A percentile compares a stretch with the other conserved stretches of the same genome.
Evolutionary conservation across 139 green algal species (phyloP).

Genomic region (Chlamydomonas schloesseri): DNA sequence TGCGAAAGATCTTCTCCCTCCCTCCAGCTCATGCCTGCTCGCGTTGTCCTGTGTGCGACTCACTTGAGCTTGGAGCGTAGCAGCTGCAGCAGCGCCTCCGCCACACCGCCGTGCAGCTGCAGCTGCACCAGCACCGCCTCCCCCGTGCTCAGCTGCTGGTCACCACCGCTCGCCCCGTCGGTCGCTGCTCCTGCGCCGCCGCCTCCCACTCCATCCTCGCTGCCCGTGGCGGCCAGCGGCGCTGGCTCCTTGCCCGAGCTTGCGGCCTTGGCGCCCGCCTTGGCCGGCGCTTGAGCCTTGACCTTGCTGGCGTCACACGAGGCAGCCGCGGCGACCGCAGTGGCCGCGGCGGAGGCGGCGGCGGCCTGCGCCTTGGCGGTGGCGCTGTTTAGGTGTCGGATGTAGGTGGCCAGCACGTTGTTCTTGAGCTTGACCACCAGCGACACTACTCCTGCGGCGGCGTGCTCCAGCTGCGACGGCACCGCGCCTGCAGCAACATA

Average conservation of each 20-base stretch:
- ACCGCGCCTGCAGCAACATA: too few relatives aligned
- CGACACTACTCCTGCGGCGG: not conserved
- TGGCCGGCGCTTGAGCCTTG: too few relatives aligned
- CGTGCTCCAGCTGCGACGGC: not conserved
- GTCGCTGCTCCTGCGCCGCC: too few relatives aligned
- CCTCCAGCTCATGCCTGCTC: not conserved
- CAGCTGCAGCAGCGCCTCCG: not conserved
- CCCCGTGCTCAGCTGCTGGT: not conserved
- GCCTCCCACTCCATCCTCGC: not conserved
- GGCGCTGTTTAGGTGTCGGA: not conserved
- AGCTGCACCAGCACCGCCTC: not conserved
- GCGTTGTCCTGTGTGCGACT: too few relatives aligned
- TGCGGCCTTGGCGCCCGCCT: too few relatives aligned
- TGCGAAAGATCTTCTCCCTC: too few relatives aligned
- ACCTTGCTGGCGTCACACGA: too few relatives aligned
- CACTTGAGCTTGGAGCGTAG: not conserved
- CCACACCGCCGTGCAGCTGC: not conserved
- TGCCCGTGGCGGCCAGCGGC: too few relatives aligned
- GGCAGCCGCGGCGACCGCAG: too few relatives aligned
- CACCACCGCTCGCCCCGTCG: not conserved
- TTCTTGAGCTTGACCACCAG: not conserved
- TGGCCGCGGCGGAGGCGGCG: too few relatives aligned
- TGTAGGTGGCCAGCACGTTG: not conserved
- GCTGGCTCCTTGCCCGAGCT: too few relatives aligned
- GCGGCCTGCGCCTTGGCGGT: too few relatives aligned